Evolutionary conservation across 441 rosid species (phyloP).

Genomic region (Daphne laureola): DNA sequence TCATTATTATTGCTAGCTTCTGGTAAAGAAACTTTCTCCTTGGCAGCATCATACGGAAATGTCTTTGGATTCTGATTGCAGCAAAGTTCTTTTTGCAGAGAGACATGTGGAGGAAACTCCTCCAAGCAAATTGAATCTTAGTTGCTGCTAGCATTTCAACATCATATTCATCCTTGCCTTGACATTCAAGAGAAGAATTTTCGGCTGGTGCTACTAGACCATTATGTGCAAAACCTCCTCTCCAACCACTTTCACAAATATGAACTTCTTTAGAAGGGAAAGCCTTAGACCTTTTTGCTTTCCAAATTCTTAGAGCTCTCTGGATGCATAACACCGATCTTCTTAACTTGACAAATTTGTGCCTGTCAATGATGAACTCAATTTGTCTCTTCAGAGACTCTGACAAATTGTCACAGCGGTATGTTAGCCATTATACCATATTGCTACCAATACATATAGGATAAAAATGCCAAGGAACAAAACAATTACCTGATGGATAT

Average conservation of each 20-base stretch:
- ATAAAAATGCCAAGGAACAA: constrained; percentile 2
- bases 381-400: constrained; percentile 29
- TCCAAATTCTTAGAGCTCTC: constrained; percentile 51
- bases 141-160: constrained; percentile 38
- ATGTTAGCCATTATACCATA: too few species aligned
- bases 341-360: constrained; percentile 38
- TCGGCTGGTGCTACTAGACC: constrained; percentile 14
- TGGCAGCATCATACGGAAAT: constrained; percentile 33
- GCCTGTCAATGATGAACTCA: constrained; percentile 42
- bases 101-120: constrained; percentile 20
- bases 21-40: constrained; percentile 32
- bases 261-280: constrained; percentile 19
- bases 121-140: constrained; percentile 55
- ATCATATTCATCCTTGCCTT: constrained; percentile 10
- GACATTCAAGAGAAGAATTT: constrained; percentile 13
- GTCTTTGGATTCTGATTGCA: constrained; percentile 46
- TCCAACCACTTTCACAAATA: constrained; percentile 24
- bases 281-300: constrained; percentile 17
- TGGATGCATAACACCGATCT: constrained; percentile 47
- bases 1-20: constrained; percentile 31
- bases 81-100: constrained; percentile 24
- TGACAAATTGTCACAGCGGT: constrained; percentile 1
- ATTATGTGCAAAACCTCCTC: constrained; percentile 14
- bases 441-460: too few species aligned
- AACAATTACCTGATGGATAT: constrained; percentile 28